These are phyloP conservation scores for Rhizopogon sp. DNA, from an alignment of 768 basidiomycete species.

Conservation along the genomic window DNA sequence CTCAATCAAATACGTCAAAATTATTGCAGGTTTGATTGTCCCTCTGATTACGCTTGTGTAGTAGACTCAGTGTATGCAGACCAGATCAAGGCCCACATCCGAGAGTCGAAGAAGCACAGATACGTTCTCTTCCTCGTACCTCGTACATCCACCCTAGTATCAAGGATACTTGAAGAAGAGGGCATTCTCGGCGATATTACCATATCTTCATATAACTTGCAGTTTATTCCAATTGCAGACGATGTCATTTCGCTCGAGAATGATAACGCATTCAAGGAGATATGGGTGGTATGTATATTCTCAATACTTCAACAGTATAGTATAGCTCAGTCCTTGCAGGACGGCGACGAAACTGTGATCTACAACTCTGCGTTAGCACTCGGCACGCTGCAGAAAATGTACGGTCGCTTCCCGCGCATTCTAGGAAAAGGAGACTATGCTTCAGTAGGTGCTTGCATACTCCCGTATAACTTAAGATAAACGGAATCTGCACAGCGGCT, in stretches of 20 bases:
- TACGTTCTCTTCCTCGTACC: constrained; percentile 90
- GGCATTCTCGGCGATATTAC: constrained; percentile 96
- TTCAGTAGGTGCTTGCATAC: constrained; percentile 40
- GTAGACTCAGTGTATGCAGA: constrained; percentile 45
- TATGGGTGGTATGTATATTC: constrained; percentile 75
- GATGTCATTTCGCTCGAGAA: constrained; percentile 91
- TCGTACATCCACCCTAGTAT: constrained; percentile 79
- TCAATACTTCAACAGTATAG: not conserved
- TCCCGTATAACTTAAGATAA: not conserved
- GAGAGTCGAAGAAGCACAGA: constrained; percentile 68
- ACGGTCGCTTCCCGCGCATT: constrained; percentile 87
- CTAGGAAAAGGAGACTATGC: constrained; percentile 91
- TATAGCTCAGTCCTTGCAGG: constrained; percentile 39
- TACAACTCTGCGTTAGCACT: constrained; percentile 89
- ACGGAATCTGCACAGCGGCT: constrained; percentile 52
- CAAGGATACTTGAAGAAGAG: constrained; percentile 86
- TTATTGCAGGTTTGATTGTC: constrained; percentile 75
- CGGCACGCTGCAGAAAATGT: constrained; percentile 74
- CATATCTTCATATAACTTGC: constrained; percentile 83
- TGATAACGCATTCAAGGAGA: constrained; percentile 79
- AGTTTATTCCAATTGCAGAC: constrained; percentile 90
- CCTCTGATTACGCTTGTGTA: constrained; percentile 9
- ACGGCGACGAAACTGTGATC: constrained; percentile 87
- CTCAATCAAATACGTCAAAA: constrained; percentile 76
- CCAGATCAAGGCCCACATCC: constrained; percentile 81